Evolutionary conservation across 192 early-diverging fungal species (phyloP).

Genomic region (Coemansia sp.): DNA sequence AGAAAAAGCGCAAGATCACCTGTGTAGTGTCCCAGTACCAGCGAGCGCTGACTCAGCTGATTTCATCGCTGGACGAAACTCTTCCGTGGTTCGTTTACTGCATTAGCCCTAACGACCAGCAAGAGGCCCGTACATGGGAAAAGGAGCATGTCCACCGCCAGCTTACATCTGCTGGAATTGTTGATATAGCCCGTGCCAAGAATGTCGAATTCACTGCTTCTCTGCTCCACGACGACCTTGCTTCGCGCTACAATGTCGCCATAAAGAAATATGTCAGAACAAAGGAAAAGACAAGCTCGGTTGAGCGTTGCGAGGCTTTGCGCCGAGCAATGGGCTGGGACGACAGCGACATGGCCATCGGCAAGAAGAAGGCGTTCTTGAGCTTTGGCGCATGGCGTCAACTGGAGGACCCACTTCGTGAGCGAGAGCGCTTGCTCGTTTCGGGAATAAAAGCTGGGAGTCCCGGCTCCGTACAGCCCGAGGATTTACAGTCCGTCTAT

Average conservation of each 20-base stretch:
- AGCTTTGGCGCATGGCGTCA: conserved; percentile 78
- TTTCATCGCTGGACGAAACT: conserved; percentile 72
- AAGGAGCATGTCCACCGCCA: conserved; percentile 69
- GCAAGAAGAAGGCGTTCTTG: conserved; percentile 69
- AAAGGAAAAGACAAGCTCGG: conserved; percentile 47
- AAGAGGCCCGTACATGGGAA: conserved; percentile 64
- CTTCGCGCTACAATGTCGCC: conserved; percentile 67
- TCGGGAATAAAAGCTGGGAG: conserved; percentile 45
- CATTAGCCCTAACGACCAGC: conserved; percentile 68
- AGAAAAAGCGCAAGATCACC: conserved; percentile 57
- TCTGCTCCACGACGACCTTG: conserved; percentile 76
- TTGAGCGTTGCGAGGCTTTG: conserved; percentile 52
- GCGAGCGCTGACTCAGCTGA: conserved; percentile 67
- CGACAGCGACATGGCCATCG: conserved; percentile 60
- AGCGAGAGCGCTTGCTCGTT: conserved; percentile 60
- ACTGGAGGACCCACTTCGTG: conserved; percentile 81
- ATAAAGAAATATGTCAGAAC: conserved; percentile 58
- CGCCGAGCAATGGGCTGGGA: conserved; percentile 65
- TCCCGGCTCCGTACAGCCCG: conserved; percentile 20
- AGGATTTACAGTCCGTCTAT: conserved; percentile 54
- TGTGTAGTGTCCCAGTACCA: conserved; percentile 69
- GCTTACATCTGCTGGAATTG: conserved; percentile 68
- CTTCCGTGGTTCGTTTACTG: conserved; percentile 82
- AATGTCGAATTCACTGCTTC: conserved; percentile 72
- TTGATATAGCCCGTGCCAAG: conserved; percentile 66